Conservation (phyloP, 2,329 filamentous ascomycete genomes). For the Xylaria arbuscula region DNA sequence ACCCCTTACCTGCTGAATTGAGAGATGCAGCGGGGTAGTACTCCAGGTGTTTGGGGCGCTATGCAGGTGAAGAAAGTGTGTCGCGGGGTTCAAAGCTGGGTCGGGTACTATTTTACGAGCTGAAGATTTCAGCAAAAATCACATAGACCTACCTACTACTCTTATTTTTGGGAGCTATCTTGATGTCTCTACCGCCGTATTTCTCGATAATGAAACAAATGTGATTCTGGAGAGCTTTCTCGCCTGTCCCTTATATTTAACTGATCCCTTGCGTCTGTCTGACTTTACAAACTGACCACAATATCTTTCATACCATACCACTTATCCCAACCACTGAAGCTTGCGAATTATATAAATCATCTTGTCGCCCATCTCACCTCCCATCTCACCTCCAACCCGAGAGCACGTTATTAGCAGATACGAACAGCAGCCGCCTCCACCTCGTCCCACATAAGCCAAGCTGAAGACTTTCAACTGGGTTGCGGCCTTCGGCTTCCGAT, state of each 20-base stretch:
- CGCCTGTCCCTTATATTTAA: background rate
- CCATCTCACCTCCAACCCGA: background rate
- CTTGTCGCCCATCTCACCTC: background rate
- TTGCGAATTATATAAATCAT: background rate
- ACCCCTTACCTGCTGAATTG: background rate
- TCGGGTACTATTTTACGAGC: background rate
- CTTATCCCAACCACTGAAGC: background rate
- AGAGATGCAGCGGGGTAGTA: slow-evolving; percentile 9
- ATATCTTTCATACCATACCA: background rate
- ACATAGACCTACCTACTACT: background rate
- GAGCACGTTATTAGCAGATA: slow-evolving; percentile 9
- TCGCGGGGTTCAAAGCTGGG: slow-evolving; percentile 24
- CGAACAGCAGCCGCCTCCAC: background rate
- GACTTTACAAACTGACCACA: background rate
- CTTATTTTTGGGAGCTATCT: background rate
- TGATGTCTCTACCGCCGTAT: background rate
- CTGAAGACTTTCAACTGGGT: slow-evolving; percentile 19
- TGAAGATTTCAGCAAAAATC: background rate
- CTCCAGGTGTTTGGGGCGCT: background rate
- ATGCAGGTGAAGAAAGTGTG: slow-evolving; percentile 12
- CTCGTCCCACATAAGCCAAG: slow-evolving; percentile 5
- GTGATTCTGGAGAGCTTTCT: background rate
- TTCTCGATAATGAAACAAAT: background rate
- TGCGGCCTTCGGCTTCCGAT: slow-evolving; percentile 29
- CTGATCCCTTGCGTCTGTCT: background rate